Conservation (phyloP, 164 flowering plant species). For the Nymphaea thermarum region DNA sequence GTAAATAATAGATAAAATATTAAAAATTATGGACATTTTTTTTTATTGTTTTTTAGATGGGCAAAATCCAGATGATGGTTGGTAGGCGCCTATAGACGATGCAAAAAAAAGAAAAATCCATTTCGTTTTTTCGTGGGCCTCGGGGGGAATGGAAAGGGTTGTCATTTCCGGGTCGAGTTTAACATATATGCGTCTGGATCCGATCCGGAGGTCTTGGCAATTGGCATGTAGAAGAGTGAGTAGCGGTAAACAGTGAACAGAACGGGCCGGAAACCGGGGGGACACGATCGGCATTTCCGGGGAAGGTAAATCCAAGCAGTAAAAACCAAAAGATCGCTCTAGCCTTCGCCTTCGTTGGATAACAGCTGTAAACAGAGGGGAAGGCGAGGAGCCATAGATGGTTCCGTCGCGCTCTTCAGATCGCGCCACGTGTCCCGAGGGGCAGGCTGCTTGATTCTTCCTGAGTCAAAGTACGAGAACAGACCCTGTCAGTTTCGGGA, state of each 20-base stretch:
- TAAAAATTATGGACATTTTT: too few relatives aligned
- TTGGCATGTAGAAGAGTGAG: background rate
- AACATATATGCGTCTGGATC: background rate
- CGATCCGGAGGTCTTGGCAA: background rate
- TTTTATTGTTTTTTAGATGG: background rate
- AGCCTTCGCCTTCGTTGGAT: background rate
- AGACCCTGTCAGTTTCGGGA: background rate
- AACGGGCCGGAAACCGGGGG: background rate
- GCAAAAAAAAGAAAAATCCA: too few relatives aligned
- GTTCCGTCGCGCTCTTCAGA: background rate
- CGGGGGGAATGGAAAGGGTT: background rate
- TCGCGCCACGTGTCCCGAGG: background rate
- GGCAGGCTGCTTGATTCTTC: background rate
- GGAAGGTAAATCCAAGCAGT: background rate
- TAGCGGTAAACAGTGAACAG: background rate
- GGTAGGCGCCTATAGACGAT: background rate
- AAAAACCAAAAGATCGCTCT: background rate
- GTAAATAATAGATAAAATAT: too few relatives aligned
- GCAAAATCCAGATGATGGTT: background rate
- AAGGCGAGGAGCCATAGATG: background rate
- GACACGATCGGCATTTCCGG: background rate
- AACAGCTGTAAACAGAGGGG: background rate
- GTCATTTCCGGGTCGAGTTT: background rate
- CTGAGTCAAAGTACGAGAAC: background rate
- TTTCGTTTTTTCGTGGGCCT: too few relatives aligned